Evolutionary conservation across 2,329 filamentous ascomycete genomes (phyloP).

Genomic region (Thelonectria olida): DNA sequence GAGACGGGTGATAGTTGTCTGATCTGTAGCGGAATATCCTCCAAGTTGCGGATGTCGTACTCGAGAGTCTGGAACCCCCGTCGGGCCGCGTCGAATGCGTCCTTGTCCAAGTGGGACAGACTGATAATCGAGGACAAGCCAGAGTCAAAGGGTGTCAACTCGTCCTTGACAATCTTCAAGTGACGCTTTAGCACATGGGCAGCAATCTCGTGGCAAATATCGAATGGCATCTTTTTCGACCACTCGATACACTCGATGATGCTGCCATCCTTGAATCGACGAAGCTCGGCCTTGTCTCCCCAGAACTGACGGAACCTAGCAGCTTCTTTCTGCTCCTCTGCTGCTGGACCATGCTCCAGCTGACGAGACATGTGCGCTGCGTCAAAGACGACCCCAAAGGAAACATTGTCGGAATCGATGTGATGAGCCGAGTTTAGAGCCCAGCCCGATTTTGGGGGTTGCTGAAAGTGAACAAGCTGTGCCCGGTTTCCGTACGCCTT

Average conservation of each 20-base stretch:
- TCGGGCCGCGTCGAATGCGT: slow-evolving; percentile 74
- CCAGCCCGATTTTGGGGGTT: slow-evolving; percentile 46
- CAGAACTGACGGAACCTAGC: slow-evolving; percentile 89
- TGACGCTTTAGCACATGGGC: slow-evolving; percentile 76
- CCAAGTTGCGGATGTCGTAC: slow-evolving; percentile 77
- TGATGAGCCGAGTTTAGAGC: slow-evolving; percentile 34
- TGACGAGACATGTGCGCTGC: slow-evolving; percentile 75
- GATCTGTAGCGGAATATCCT: slow-evolving; percentile 87
- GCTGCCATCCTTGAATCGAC: slow-evolving; percentile 93
- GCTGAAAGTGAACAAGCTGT: slow-evolving; percentile 70
- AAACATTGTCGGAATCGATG: slow-evolving; percentile 51
- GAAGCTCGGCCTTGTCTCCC: slow-evolving; percentile 91
- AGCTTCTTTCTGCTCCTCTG: slow-evolving; percentile 86
- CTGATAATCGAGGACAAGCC: slow-evolving; percentile 60
- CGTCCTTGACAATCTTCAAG: slow-evolving; percentile 66
- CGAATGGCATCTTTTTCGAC: slow-evolving; percentile 69
- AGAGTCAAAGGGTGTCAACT: slow-evolving; percentile 61
- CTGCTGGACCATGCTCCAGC: slow-evolving; percentile 88
- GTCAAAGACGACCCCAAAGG: slow-evolving; percentile 77
- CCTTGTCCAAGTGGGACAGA: slow-evolving; percentile 57
- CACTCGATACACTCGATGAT: slow-evolving; percentile 94
- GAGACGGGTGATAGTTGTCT: slow-evolving; percentile 80
- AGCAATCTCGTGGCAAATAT: slow-evolving; percentile 83
- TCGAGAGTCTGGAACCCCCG: slow-evolving; percentile 79
- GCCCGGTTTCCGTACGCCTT: slow-evolving; percentile 81